Base-by-base conservation (phyloP, 352 stramenopile genomes). In the Globisporangium yorkense region DNA sequence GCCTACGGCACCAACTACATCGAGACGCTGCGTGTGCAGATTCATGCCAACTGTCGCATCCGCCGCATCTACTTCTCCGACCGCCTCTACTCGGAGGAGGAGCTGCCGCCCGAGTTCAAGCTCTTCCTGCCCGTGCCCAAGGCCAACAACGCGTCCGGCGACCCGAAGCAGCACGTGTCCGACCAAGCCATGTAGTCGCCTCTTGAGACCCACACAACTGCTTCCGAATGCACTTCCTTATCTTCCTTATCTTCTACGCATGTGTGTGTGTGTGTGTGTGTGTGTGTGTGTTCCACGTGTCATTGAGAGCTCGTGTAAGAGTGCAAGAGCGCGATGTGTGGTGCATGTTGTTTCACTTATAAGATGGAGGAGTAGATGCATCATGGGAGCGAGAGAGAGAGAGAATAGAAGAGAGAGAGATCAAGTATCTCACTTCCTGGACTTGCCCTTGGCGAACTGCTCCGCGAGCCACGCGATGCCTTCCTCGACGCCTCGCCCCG, bases 1-100 rank as follows among this genome's bases (percentile, higher is more conserved):
- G 96, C 96, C 8, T 99, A 99, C 74, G 96, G 95, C 39, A 99
- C 94, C 50, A 99, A 99, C 68, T 99, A 98, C 71, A 97, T 99
- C 57, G 96, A 99, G 74, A 98, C 95, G 50, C 75, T 99, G 53
- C 80, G 94, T 44, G 94, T 99, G 64, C 96, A 99, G 70, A 98
- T 99, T 69, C 96, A 99, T 67, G 96, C 96, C 49, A 99, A 99
- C 65, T 98, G 95, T 71, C 87, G 96, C 61, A 98, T 99, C 68
- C 90, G 96, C 55, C 84, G 96, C 59, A 98, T 99, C 63, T 99
- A 99, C 80, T 99, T 99, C 62, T 98, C 90, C 37, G 96, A 99
- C 74, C 83, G 92, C 55, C 79, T 98, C 40, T 99, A 99, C 77
- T 97, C 91, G 43, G 95, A 99, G 65, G 96, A 98, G 66, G 96